Percentiles rank a stretch among this genome's conserved stretches.
phyloP scores from a whole-genome alignment of 495 filamentous ascomycete genomes.

The Aspergillus bridgeri region DNA sequence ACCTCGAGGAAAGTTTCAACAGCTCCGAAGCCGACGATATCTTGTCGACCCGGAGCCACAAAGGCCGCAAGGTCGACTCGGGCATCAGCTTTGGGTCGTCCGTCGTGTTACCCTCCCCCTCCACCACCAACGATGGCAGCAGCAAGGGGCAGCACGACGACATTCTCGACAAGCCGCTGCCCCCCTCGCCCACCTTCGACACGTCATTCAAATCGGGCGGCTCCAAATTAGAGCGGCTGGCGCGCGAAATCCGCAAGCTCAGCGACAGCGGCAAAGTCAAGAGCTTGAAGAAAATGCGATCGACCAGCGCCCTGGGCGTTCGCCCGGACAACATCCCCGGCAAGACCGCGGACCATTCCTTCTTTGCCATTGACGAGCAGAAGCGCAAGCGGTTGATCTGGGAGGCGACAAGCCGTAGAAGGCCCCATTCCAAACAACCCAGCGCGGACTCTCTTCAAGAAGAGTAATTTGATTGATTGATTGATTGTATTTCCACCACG shows the following conservation, averaged over 20 bases:
- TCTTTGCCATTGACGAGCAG: slow-evolving; percentile 49
- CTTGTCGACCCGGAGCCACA: slow-evolving; percentile 28
- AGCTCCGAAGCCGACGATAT: slow-evolving; percentile 18
- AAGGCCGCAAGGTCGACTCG: slow-evolving; percentile 58
- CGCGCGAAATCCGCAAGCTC: slow-evolving; percentile 52
- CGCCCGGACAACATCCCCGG: slow-evolving; percentile 26
- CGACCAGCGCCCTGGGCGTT: slow-evolving; percentile 32
- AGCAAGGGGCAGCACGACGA: slow-evolving; percentile 29
- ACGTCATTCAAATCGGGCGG: slow-evolving; percentile 31
- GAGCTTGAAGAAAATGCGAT: slow-evolving; percentile 50
- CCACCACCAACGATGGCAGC: slow-evolving; percentile 27
- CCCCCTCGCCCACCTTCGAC: slow-evolving; percentile 31
- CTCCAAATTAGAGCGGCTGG: slow-evolving; percentile 57
- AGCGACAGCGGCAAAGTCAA: slow-evolving; percentile 32
- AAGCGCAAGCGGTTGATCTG: slow-evolving; percentile 47
- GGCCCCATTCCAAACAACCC: slow-evolving; percentile 25
- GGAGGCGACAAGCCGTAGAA: slow-evolving; percentile 46
- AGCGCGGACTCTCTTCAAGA: slow-evolving; percentile 18
- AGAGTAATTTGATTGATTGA: slow-evolving; percentile 10
- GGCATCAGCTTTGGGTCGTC: slow-evolving; percentile 57
- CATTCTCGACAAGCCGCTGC: slow-evolving; percentile 44
- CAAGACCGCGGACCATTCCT: slow-evolving; percentile 25
- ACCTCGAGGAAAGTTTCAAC: neutral
- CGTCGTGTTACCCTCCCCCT: slow-evolving; percentile 25
- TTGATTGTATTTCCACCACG: slow-evolving; percentile 3